phyloP scores from a whole-genome alignment of 1,284 basidiomycete genomes.

The Leccinum subrobustum region DNA sequence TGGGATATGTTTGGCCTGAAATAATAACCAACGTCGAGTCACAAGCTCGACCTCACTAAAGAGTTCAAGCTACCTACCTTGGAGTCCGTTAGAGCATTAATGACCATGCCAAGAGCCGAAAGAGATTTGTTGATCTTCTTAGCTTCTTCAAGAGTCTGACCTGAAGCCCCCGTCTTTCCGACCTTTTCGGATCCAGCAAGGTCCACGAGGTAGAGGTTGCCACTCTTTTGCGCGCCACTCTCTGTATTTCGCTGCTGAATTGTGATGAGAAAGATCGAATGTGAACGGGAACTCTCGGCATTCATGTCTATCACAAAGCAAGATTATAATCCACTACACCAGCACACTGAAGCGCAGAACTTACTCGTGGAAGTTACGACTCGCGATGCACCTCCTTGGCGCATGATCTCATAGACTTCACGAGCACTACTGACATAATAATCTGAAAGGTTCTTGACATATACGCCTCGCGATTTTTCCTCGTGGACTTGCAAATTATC shows the following conservation, averaged over 20 bases:
- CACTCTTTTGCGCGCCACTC: constrained; percentile 92
- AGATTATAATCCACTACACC: constrained; percentile 5
- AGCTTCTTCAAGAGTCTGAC: constrained; percentile 98
- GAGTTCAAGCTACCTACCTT: constrained; percentile 58
- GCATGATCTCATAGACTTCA: constrained; percentile 99
- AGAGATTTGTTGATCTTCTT: constrained; percentile 99
- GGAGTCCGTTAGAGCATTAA: constrained; percentile 95
- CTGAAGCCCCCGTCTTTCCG: constrained; percentile 98
- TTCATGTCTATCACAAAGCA: constrained; percentile 87
- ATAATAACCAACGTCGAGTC: constrained; percentile 8
- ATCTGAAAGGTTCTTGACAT: constrained; percentile 97
- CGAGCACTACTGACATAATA: constrained; percentile 95
- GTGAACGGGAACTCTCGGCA: constrained; percentile 97
- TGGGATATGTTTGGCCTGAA: constrained; percentile 92
- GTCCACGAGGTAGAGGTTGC: constrained; percentile 97
- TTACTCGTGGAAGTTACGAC: constrained; percentile 94
- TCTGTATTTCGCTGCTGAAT: constrained; percentile 98
- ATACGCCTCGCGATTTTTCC: constrained; percentile 96
- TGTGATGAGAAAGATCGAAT: constrained; percentile 98
- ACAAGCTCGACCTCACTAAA: background rate
- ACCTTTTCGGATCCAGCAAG: constrained; percentile 99
- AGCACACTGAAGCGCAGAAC: constrained; percentile 30
- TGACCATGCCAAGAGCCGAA: constrained; percentile 98
- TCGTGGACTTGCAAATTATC: constrained; percentile 99
- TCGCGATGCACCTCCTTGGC: constrained; percentile 88